Base-by-base conservation (phyloP, 768 basidiomycete genomes). In the Artomyces pyxidatus region DNA sequence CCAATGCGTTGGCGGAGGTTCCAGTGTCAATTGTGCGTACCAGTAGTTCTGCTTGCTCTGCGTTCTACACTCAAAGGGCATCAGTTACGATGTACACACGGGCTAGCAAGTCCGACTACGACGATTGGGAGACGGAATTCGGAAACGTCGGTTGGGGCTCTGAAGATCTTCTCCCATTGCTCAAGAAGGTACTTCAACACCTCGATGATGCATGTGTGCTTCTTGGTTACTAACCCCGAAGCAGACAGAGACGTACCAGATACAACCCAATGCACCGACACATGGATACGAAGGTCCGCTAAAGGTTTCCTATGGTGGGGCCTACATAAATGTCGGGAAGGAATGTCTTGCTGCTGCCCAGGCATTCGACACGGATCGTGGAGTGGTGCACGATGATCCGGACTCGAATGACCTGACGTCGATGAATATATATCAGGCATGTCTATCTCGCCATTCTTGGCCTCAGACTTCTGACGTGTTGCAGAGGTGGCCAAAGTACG, bases 101-200 rank as follows among this genome's bases (percentile, higher is more conserved):
- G 22, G 74, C 78, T 11, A 63, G 76, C 8, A 75, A 78, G 1
- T 82, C 80, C 0, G 83, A 85, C 58, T 83, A 77, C 42, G 78
- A 85, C 53, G 77, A 77, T 43, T 84, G 81, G 83, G 73, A 75
- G 53, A 52, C 38, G 3, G 59, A 67, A 2, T 61, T 75, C 23
- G 68, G 68, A 4, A 82, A 83, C 58, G 62, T 71, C 1, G 83
- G 81, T 1, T 85, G 83, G 83, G 68, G 79, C 5, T 76, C 77
- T 0, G 65, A 69, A 42, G 66, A 77, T 23, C 58, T 85, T 4
- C 72, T 83, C 26, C 81, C 82, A 0, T 63, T 82, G 12, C 53
- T 81, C 25, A 74, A 67, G 53, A 82, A 83, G 71, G 83, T 76
- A 48, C 8, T 49, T 40, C 22, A 6, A 9, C 8, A 23, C 21